Conservation (phyloP, 2,329 filamentous ascomycete genomes). For the Talaromyces atroroseus region DNA sequence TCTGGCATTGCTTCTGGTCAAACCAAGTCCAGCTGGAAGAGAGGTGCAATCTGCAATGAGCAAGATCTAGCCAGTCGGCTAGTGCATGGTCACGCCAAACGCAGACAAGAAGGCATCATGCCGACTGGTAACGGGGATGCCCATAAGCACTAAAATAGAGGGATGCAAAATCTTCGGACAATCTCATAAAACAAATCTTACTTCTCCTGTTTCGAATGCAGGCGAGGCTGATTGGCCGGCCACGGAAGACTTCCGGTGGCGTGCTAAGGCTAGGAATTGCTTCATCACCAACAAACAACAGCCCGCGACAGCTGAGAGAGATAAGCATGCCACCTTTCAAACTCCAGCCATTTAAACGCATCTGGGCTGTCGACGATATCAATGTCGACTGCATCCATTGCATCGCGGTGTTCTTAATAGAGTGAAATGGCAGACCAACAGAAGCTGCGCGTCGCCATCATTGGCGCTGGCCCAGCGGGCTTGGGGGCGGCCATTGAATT, state of each 20-base stretch:
- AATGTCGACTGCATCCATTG: neutral
- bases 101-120: neutral
- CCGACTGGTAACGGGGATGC: neutral
- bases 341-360: neutral
- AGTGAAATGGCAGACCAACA: neutral
- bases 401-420: neutral
- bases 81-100: neutral
- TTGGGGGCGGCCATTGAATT: slow-evolving; percentile 5
- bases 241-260: slow-evolving; percentile 4
- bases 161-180: neutral
- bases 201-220: neutral
- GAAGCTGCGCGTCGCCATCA: slow-evolving; percentile 6
- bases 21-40: neutral
- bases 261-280: neutral
- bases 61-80: neutral
- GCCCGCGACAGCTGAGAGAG: neutral
- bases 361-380: neutral
- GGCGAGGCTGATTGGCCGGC: neutral
- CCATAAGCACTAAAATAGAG: neutral
- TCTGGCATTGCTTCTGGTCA: neutral
- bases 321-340: neutral
- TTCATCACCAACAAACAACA: neutral
- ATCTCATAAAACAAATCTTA: neutral
- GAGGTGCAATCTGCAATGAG: neutral
- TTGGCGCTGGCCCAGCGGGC: slow-evolving; percentile 5